A percentile compares a stretch with the other conserved stretches of the same genome.
Evolutionary conservation across 2,329 filamentous ascomycete species (phyloP).

Genomic region (Sporothrix globosa): DNA sequence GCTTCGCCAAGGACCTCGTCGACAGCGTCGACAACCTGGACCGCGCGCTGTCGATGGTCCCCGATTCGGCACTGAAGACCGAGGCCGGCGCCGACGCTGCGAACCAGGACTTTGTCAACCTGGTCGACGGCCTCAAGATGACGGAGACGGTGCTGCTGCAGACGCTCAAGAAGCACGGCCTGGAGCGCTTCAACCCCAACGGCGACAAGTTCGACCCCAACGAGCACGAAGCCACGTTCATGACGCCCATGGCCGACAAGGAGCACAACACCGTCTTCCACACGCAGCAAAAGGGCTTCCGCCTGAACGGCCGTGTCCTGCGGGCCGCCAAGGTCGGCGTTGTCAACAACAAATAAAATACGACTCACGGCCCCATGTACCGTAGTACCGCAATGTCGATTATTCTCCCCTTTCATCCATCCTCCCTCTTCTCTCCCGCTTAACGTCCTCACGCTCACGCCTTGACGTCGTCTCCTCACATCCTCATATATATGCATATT

Average conservation of each 20-base stretch:
- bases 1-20: slow-evolving; percentile 91
- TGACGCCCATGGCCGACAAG: slow-evolving; percentile 83
- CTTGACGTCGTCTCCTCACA: neutral
- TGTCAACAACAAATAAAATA: slow-evolving; percentile 71
- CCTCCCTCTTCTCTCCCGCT: neutral
- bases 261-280: slow-evolving; percentile 89
- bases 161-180: slow-evolving; percentile 90
- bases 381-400: no score
- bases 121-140: slow-evolving; percentile 93
- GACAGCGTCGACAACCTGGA: slow-evolving; percentile 98
- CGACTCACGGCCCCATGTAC: no score
- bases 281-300: slow-evolving; percentile 94
- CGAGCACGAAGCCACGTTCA: slow-evolving; percentile 94
- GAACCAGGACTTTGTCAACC: slow-evolving; percentile 72
- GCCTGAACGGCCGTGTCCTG: slow-evolving; percentile 85
- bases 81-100: slow-evolving; percentile 41
- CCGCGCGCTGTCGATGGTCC: slow-evolving; percentile 80
- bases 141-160: slow-evolving; percentile 85
- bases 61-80: slow-evolving; percentile 49
- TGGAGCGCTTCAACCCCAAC: slow-evolving; percentile 83
- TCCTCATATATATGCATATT: neutral
- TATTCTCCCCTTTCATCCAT: no score
- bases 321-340: slow-evolving; percentile 95
- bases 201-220: slow-evolving; percentile 94
- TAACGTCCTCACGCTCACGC: neutral